Conservation (phyloP, 108 stramenopile species). For the Chaetoceros muelleri region DNA sequence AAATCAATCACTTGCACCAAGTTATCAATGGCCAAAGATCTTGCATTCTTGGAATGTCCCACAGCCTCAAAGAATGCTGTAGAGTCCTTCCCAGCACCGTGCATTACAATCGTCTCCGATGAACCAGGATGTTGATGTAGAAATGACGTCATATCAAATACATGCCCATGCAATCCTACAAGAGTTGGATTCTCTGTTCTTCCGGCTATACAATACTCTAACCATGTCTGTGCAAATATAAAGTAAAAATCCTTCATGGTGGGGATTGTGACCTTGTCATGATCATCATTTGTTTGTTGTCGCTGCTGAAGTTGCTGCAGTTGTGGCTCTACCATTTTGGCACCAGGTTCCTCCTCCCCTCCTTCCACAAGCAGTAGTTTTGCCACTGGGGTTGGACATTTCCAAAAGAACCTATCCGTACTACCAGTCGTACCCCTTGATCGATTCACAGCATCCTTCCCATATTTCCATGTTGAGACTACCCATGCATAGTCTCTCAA, state of each 20-base stretch:
- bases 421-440: slow-evolving; percentile 26
- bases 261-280: no score
- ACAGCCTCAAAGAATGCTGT: slow-evolving; percentile 86
- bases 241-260: slow-evolving; percentile 71
- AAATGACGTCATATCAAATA: slow-evolving; percentile 88
- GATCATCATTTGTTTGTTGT: no score
- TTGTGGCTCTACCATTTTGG: slow-evolving; percentile 1
- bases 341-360: neutral
- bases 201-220: slow-evolving; percentile 66
- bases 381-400: slow-evolving; percentile 2
- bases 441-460: slow-evolving; percentile 39
- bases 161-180: slow-evolving; percentile 80
- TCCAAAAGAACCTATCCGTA: no score
- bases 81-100: slow-evolving; percentile 75
- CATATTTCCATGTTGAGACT: slow-evolving; percentile 49
- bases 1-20: slow-evolving; percentile 46
- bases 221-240: slow-evolving; percentile 51
- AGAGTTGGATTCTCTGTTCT: slow-evolving; percentile 38
- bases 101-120: slow-evolving; percentile 84
- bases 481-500: slow-evolving; percentile 67
- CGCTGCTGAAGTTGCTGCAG: slow-evolving; percentile 10
- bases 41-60: slow-evolving; percentile 67
- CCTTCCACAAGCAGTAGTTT: neutral
- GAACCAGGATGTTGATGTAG: slow-evolving; percentile 83
- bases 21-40: slow-evolving; percentile 35